Base-by-base conservation (phyloP, 495 filamentous ascomycete genomes). In the Physcia stellaris region DNA sequence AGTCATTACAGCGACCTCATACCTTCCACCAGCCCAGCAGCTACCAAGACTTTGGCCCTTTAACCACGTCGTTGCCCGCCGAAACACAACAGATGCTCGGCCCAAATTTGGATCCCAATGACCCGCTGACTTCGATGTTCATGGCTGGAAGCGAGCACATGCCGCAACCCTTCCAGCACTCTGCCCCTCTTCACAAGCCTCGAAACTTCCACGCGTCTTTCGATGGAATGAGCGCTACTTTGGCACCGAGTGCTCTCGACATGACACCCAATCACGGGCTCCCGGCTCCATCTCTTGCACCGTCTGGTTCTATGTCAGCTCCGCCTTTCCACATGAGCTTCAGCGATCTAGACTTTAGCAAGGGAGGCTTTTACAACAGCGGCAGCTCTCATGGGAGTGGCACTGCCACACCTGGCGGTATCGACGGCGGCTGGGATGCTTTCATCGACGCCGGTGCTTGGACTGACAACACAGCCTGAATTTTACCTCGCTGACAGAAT, bases 81-180 rank as follows among this genome's bases (percentile, higher is more conserved):
- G 66, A 74, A 24, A 41, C 66, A 18, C 68, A 73, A 42, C 59
- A 61, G 47, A 53, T 72, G 7, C 50, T 72, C 3, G 62, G 62
- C 19, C 43, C 54, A 1, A 50, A 55, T 0, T 51, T 70, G 23
- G 62, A 64, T 44, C 52, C 57, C 4, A 55, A 51, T 18, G 63
- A 70, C 40, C 57, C 57, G 4, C 40, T 59, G 35, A 61, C 58
- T 9, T 34, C 52, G 31, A 55, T 61, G 33, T 46, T 69, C 39
- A 71, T 69, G 66, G 47, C 46, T 45, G 62, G 61, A 1, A 56
- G 52, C 38, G 56, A 61, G 12, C 37, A 40, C 11, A 26, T 51
- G 4, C 45, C 51, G 24, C 51, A 51, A 29, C 48, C 54, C 9
- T 61, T 48, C 46, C 58, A 51, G 24, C 59, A 61, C 42, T 57